Evolutionary conservation across 1,284 basidiomycete genomes (phyloP), one percentile per base, ranked within the genome.

Genomic region (Ganoderma sp.): DNA sequence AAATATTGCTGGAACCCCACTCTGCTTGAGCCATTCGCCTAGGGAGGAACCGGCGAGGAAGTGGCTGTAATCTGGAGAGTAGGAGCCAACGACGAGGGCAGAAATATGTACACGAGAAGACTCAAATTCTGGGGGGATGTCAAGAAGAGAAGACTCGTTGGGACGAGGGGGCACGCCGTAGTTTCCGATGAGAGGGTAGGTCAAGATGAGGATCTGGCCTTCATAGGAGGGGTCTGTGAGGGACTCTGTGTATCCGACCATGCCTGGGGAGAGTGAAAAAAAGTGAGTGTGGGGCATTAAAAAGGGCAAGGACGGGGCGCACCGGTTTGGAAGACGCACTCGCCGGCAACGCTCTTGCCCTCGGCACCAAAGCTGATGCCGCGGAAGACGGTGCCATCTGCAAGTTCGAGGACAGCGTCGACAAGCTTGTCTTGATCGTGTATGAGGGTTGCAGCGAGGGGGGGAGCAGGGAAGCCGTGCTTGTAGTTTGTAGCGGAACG

Each of bases 281-380:
- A 52, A 22, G 6, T 71, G 34, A 69, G 56, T 41, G 3, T 10
- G 54, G 54, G 58, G 22, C n/a, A 17, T 3, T 17, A 14, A 58
- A n/a, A 6, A 28, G 50, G 61, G 28, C 59, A 64, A 34, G 62
- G 48, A 61, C 3, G 43, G 61, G 2, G 43, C 61, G 81, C 78
- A 98, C 97, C 97, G 65, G 98, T 99, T 84, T 99, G 97, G 84
- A 99, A 99, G 78, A 99, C 98, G 80, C 97, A 99, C 88, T 99
- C 98, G 75, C 98, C 98, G 25, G 96, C 88, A 63, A 98, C 85
- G 80, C 94, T 97, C 84, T 96, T 97, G 66, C 88, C 88, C 75
- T 94, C 86, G 3, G 96, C 96, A 76, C 98, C 98, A 78, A 99
- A 99, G 78, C 93, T 95, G 78, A 95, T 91, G 61, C 98, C 98